phyloP scores from a whole-genome alignment of 306 rosid genomes.

The Inga laurina region DNA sequence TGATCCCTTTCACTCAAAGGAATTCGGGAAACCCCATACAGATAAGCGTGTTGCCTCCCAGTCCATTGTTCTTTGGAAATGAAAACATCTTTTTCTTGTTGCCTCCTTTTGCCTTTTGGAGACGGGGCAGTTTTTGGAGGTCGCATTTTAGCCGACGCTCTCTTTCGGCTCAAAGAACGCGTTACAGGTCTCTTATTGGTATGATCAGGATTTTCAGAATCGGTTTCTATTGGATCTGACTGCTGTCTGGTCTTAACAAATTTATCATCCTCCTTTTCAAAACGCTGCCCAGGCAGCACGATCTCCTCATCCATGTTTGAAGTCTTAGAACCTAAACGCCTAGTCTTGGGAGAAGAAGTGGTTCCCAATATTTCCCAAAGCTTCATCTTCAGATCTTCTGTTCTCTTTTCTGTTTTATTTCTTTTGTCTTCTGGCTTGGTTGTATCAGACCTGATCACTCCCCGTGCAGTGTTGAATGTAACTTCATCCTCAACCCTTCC shows the following conservation, averaged over 20 bases:
- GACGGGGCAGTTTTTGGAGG: constrained; percentile 36
- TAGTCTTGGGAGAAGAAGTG: constrained; percentile 56
- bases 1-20: constrained; percentile 42
- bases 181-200: constrained; percentile 65
- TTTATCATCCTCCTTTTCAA: constrained; percentile 44
- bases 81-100: constrained; percentile 44
- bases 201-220: constrained; percentile 67
- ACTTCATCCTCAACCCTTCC: constrained; percentile 54
- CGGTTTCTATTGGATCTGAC: constrained; percentile 89
- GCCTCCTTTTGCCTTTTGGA: constrained; percentile 43
- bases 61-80: constrained; percentile 47
- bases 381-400: constrained; percentile 76
- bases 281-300: constrained; percentile 40
- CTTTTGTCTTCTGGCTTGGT: constrained; percentile 37
- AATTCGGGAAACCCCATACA: constrained; percentile 47
- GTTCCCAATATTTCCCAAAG: constrained; percentile 84
- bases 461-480: constrained; percentile 49
- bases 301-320: constrained; percentile 38
- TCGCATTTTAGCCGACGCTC: constrained; percentile 42
- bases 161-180: constrained; percentile 60
- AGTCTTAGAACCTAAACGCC: constrained; percentile 46
- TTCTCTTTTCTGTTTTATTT: constrained; percentile 55
- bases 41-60: constrained; percentile 37
- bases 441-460: constrained; percentile 44
- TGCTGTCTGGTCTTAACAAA: constrained; percentile 52